These are phyloP conservation scores for Fusarium albosuccineum DNA, from an alignment of 2,329 filamentous ascomycete species.

Conservation along the genomic window DNA sequence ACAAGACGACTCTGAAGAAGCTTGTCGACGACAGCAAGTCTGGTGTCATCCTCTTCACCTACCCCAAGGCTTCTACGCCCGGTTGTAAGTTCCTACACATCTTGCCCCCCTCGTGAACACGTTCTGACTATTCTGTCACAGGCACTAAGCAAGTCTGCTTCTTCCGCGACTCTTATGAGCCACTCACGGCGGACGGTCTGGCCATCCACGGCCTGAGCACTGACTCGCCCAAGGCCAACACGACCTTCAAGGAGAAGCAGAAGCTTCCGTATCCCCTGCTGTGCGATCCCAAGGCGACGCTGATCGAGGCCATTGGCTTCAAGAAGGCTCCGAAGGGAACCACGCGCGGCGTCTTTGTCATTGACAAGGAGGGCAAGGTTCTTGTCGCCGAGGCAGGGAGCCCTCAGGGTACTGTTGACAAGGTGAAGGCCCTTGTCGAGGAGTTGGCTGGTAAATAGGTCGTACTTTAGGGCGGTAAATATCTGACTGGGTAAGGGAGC, in stretches of 20 bases:
- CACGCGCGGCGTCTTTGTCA: conserved; percentile 86
- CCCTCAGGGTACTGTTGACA: conserved; percentile 81
- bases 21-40: conserved; percentile 86
- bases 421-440: conserved; percentile 78
- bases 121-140: conserved; percentile 53
- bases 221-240: conserved; percentile 92
- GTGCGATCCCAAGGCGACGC: conserved; percentile 79
- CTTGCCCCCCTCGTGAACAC: not conserved
- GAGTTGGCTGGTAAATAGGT: conserved; percentile 48
- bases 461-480: not conserved
- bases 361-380: conserved; percentile 86
- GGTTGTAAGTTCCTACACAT: conserved; percentile 76
- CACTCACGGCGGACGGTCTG: conserved; percentile 82
- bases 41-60: conserved; percentile 94
- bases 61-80: conserved; percentile 93
- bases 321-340: conserved; percentile 88
- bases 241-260: conserved; percentile 91
- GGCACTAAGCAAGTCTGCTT: conserved; percentile 94
- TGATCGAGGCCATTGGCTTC: conserved; percentile 90
- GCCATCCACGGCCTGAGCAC: conserved; percentile 90
- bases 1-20: conserved; percentile 81
- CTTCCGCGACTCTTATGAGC: conserved; percentile 87
- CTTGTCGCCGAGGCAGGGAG: conserved; percentile 80
- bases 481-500: not conserved
- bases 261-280: conserved; percentile 89